phyloP scores from a whole-genome alignment of 75 land plant species.

The Pinus taeda region DNA sequence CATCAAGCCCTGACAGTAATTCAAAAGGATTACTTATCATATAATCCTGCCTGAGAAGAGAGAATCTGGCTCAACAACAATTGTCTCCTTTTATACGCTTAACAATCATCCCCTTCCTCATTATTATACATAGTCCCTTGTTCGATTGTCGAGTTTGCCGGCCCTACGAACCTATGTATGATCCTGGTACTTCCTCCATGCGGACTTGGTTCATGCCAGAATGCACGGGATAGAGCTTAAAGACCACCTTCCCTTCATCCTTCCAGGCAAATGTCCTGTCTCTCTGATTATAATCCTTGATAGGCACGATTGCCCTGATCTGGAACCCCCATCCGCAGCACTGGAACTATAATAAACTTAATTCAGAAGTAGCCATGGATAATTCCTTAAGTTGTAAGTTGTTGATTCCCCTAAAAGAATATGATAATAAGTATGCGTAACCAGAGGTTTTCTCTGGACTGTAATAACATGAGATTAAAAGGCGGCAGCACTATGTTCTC shows the following conservation, averaged over 20 bases:
- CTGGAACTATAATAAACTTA: conserved; percentile 18
- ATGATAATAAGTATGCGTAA: too few relatives aligned
- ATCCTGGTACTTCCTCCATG: conserved; percentile 22
- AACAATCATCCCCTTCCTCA: background rate
- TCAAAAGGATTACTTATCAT: too few relatives aligned
- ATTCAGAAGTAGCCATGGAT: too few relatives aligned
- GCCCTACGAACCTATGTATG: conserved; percentile 18
- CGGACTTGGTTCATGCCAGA: conserved; percentile 27
- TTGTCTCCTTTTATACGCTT: too few relatives aligned
- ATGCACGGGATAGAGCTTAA: conserved; percentile 24
- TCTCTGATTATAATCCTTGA: conserved; percentile 23
- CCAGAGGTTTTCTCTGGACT: too few relatives aligned
- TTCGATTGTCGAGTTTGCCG: conserved; percentile 9
- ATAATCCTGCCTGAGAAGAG: too few relatives aligned
- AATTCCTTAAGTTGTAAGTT: too few relatives aligned
- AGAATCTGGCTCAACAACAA: too few relatives aligned
- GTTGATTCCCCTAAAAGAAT: too few relatives aligned
- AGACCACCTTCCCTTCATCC: conserved; percentile 25
- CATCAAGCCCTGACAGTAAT: too few relatives aligned
- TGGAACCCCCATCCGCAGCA: conserved; percentile 25
- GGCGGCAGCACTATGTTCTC: too few relatives aligned
- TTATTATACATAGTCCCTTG: background rate
- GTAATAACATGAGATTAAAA: too few relatives aligned
- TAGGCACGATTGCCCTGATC: conserved; percentile 24
- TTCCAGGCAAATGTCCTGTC: conserved; percentile 22